phyloP scores from a whole-genome alignment of 2,329 filamentous ascomycete genomes.

The Hortaea werneckii region DNA sequence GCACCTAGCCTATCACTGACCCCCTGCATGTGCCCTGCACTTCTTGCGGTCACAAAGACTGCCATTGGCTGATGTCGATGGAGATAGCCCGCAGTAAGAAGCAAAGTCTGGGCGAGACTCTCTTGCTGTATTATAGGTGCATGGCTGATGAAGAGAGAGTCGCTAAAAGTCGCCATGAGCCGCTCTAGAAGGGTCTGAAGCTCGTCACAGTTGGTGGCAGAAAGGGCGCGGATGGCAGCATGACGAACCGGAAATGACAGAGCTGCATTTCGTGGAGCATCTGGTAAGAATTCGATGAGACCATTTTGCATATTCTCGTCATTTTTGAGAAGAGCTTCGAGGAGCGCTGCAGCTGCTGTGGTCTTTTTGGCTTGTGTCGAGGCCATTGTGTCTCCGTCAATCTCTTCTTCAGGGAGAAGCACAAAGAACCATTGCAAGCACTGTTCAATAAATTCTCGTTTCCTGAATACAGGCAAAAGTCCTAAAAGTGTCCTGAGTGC shows the following conservation, averaged over 20 bases:
- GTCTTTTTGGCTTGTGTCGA: background rate
- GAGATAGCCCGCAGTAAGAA: conserved; percentile 68
- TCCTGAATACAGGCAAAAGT: conserved; percentile 17
- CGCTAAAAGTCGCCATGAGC: conserved; percentile 65
- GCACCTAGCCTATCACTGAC: conserved; percentile 78
- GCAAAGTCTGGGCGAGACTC: conserved; percentile 68
- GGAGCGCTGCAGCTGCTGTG: background rate
- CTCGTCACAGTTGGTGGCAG: conserved; percentile 11
- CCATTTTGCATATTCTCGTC: conserved; percentile 2
- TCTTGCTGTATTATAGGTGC: conserved; percentile 80
- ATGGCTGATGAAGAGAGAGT: conserved; percentile 78
- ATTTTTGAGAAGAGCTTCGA: background rate
- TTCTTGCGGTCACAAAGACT: conserved; percentile 59
- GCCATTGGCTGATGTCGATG: conserved; percentile 55
- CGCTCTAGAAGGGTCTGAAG: conserved; percentile 55
- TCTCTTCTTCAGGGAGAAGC: background rate
- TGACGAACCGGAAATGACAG: conserved; percentile 15
- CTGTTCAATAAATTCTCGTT: conserved; percentile 33
- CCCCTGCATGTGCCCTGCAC: conserved; percentile 61
- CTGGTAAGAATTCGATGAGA: conserved; percentile 13
- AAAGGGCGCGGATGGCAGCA: conserved; percentile 19
- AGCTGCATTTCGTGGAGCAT: conserved; percentile 13
- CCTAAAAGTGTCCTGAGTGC: background rate
- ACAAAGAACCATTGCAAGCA: conserved; percentile 20
- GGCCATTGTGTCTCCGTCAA: background rate